Evolutionary conservation across 352 stramenopile genomes (phyloP), one percentile per base, ranked within the genome.

Genomic region (Globisporangium emineosum): DNA sequence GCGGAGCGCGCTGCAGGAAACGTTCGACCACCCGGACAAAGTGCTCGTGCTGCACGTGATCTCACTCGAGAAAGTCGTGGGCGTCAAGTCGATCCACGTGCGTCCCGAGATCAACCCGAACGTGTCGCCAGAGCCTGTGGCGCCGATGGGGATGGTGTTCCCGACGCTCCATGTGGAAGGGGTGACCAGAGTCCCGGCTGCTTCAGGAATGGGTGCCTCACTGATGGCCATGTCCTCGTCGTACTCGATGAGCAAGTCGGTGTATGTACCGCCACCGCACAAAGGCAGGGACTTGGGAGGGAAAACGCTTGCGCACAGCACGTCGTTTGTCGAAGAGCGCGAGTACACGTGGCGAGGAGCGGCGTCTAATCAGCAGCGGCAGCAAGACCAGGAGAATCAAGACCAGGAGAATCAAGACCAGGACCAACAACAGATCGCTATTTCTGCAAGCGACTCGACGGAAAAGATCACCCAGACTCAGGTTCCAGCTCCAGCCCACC

Each of bases 1-100:
- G 8, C 70, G 75, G 32, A 45, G 65, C 8, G 81, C 83, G n/a
- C 67, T 94, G 12, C 70, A 89, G 54, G 79, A 89, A 53, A 92
- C 79, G 6, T 94, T 94, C 57, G 72, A 77, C 13, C 68, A 71
- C 19, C 81, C 79, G 0, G 80, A 89, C 12, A 71, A 67, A 15
- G 83, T 82, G 59, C 72, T 94, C 13, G 74, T 92, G 66, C 73
- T 94, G 50, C 86, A 94, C 67, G 69, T 94, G 37, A 82, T 94
- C 60, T 77, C 84, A 43, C 72, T 94, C 37, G 68, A 71, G 21
- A 79, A 85, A 29, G 81, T 92, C 43, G 58, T 35, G 0, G 75
- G 70, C 15, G 69, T 76, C 62, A 81, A 79, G 62, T 69, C 70
- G 29, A 90, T 94, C 63, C 79, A 92, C 64, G 81, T 94, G 55